These are phyloP conservation scores for Setaria italica DNA, from an alignment of 202 grass and related monocot genomes.

Conservation along the genomic window DNA sequence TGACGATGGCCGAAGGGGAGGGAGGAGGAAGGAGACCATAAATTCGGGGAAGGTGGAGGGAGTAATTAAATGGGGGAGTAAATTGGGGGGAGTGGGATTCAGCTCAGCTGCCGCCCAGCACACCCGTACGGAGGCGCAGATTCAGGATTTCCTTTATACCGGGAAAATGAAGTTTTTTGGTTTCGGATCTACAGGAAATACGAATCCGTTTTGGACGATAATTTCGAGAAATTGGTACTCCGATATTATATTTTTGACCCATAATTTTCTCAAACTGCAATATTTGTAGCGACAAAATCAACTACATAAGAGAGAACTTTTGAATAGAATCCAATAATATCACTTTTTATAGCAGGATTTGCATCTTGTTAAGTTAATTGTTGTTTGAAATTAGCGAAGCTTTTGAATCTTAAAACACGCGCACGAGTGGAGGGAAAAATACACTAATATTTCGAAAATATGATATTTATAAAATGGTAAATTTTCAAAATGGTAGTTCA, in stretches of 20 bases:
- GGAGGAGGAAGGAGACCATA: conserved; percentile 23
- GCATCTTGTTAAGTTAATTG: not conserved
- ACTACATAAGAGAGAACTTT: not conserved
- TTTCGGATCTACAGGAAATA: not conserved
- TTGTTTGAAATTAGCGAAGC: not conserved
- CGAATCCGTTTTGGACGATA: not conserved
- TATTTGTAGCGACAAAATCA: not conserved
- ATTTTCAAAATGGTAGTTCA: too few species aligned
- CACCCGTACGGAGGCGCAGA: not conserved
- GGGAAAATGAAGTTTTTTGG: not conserved
- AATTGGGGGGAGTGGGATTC: conserved; percentile 41
- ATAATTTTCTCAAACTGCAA: not conserved
- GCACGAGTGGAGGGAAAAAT: not conserved
- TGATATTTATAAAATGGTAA: too few species aligned
- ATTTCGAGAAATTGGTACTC: not conserved
- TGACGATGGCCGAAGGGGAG: not conserved
- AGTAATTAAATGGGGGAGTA: conserved; percentile 53
- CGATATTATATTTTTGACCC: not conserved
- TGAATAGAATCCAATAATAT: not conserved
- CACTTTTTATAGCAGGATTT: not conserved
- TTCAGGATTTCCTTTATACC: conserved; percentile 6
- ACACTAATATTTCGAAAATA: too few species aligned
- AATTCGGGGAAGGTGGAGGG: conserved; percentile 37
- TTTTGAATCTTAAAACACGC: not conserved
- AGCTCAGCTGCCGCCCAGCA: conserved; percentile 17